Evolutionary conservation across 768 basidiomycete species (phyloP).

Genomic region (Tricholoma sp.): DNA sequence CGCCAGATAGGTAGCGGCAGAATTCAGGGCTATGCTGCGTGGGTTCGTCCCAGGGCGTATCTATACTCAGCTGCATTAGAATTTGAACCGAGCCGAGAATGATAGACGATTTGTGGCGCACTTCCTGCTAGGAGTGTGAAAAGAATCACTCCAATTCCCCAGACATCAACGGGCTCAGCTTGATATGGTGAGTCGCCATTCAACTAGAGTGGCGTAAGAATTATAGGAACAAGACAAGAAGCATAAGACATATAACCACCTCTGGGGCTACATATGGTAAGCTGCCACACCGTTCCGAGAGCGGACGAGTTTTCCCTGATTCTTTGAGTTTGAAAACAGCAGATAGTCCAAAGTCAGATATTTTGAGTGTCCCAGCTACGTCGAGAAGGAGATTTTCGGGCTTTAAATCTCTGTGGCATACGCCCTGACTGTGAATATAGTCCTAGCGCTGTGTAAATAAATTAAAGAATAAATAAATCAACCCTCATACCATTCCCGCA

Average conservation of each 20-base stretch:
- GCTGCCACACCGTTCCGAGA: slow-evolving; percentile 87
- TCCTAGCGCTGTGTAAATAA: slow-evolving; percentile 36
- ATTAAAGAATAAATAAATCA: neutral
- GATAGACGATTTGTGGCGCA: slow-evolving; percentile 32
- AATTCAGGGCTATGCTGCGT: slow-evolving; percentile 78
- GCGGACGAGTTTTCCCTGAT: slow-evolving; percentile 64
- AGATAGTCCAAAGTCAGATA: slow-evolving; percentile 93
- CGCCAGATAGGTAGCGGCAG: slow-evolving; percentile 64
- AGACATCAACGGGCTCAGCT: slow-evolving; percentile 92
- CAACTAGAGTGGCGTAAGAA: slow-evolving; percentile 41
- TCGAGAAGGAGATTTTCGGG: slow-evolving; percentile 93
- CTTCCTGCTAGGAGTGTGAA: slow-evolving; percentile 90
- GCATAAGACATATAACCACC: slow-evolving; percentile 35
- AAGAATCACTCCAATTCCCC: slow-evolving; percentile 93
- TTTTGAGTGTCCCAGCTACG: slow-evolving; percentile 78
- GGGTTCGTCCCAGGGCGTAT: slow-evolving; percentile 98
- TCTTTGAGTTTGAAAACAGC: slow-evolving; percentile 85
- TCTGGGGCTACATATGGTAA: slow-evolving; percentile 94
- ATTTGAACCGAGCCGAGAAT: neutral
- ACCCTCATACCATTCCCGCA: slow-evolving; percentile 66
- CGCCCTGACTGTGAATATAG: slow-evolving; percentile 84
- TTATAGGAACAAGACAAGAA: neutral
- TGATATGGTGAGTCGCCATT: slow-evolving; percentile 64
- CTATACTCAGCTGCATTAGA: slow-evolving; percentile 32
- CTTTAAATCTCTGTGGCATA: slow-evolving; percentile 95